Conservation (phyloP, 306 rosid species). For the Quillaja saponaria region DNA sequence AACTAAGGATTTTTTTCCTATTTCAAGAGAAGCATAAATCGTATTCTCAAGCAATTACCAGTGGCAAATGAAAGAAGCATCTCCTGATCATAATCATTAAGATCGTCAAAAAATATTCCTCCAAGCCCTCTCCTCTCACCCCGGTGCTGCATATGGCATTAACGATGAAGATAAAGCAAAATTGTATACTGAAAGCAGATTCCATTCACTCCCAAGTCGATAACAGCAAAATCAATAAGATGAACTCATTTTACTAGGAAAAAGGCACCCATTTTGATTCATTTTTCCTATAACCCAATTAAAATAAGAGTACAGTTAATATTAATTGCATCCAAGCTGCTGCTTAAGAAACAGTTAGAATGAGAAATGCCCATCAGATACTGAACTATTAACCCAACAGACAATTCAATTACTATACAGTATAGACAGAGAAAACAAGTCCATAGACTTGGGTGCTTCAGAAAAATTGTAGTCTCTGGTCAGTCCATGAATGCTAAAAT, state of each 20-base stretch:
- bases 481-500: no score
- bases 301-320: no score
- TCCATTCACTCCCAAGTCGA: background rate
- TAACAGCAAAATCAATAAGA: background rate
- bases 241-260: slow-evolving; percentile 11
- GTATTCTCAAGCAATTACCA: slow-evolving; percentile 49
- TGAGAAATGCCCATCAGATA: background rate
- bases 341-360: no score
- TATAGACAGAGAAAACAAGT: no score
- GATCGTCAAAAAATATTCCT: slow-evolving; percentile 94
- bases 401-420: no score
- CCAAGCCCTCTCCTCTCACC: slow-evolving; percentile 95
- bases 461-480: no score
- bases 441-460: no score
- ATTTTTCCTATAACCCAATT: background rate
- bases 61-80: slow-evolving; percentile 96
- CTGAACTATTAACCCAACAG: background rate
- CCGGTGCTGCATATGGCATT: slow-evolving; percentile 71
- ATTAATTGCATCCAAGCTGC: no score
- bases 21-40: slow-evolving; percentile 10
- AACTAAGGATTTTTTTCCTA: slow-evolving; percentile 1
- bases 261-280: background rate
- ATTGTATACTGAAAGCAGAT: slow-evolving; percentile 23
- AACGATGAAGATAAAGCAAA: slow-evolving; percentile 23
- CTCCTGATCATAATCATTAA: slow-evolving; percentile 94